These are phyloP conservation scores for Yarrowia hollandica DNA, from an alignment of 805 yeast species.

Conservation along the genomic window DNA sequence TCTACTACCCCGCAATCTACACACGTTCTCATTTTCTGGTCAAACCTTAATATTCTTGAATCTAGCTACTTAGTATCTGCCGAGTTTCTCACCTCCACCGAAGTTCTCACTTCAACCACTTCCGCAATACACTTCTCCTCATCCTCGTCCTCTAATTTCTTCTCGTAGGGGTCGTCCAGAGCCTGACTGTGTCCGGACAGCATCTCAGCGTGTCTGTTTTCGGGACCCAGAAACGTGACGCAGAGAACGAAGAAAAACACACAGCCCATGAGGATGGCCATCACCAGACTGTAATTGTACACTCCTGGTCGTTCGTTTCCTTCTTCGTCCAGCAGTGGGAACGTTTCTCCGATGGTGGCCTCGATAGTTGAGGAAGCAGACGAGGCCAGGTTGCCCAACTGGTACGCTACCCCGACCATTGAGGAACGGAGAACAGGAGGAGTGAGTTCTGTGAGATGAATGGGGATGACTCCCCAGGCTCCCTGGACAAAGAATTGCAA, in stretches of 20 bases:
- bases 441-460: neutral
- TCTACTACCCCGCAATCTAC: no score
- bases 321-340: neutral
- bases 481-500: conserved; percentile 5
- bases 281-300: conserved; percentile 2
- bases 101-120: no score
- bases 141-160: neutral
- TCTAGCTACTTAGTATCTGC: neutral
- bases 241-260: neutral
- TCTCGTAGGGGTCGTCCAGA: neutral
- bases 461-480: conserved; percentile 5
- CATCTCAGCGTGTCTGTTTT: conserved; percentile 10
- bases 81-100: neutral
- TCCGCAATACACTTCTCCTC: neutral
- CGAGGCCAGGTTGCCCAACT: conserved; percentile 51
- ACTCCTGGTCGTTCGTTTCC: neutral
- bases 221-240: neutral
- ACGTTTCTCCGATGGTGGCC: conserved; percentile 52
- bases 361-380: conserved; percentile 73
- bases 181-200: neutral
- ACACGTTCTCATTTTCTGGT: no score
- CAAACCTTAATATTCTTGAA: no score
- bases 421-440: neutral
- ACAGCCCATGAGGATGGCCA: conserved; percentile 12
- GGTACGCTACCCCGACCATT: conserved; percentile 3